Evolutionary conservation across 2,329 filamentous ascomycete species (phyloP).

Genomic region (Bisporella sp.): DNA sequence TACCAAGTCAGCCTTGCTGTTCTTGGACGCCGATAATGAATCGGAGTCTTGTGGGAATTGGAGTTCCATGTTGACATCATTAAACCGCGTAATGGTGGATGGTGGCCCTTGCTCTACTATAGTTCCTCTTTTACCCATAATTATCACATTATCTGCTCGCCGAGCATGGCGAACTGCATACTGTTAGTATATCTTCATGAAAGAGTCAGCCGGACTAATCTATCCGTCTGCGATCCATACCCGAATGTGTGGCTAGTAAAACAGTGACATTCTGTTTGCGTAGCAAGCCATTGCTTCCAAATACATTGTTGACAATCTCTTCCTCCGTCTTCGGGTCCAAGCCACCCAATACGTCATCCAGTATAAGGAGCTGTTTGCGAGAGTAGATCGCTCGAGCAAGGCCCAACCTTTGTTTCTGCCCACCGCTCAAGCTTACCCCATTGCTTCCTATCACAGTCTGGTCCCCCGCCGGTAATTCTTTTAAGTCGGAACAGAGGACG

Average conservation of each 20-base stretch:
- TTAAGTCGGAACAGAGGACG: conserved; percentile 11
- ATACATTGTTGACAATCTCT: conserved; percentile 6
- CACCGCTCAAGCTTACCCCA: conserved; percentile 24
- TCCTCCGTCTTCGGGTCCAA: conserved; percentile 12
- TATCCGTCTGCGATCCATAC: background rate
- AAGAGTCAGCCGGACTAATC: background rate
- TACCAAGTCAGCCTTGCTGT: background rate
- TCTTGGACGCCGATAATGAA: too few species aligned
- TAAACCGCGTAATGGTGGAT: background rate
- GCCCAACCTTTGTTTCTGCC: conserved; percentile 13
- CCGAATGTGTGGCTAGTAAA: conserved; percentile 17
- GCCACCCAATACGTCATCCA: conserved; percentile 17
- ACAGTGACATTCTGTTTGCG: conserved; percentile 24
- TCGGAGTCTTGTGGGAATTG: too few species aligned
- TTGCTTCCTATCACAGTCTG: conserved; percentile 20
- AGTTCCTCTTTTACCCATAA: background rate
- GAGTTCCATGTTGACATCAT: too few species aligned
- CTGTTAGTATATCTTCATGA: background rate
- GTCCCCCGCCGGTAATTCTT: conserved; percentile 19
- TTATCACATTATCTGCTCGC: background rate
- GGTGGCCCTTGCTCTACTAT: background rate
- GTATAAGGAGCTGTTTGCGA: conserved; percentile 6
- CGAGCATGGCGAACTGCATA: background rate
- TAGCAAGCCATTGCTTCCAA: conserved; percentile 5
- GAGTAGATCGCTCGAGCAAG: conserved; percentile 16